Evolutionary conservation across 2,329 filamentous ascomycete genomes (phyloP), one percentile per base, ranked within the genome.

Genomic region (Phialophora chinensis): DNA sequence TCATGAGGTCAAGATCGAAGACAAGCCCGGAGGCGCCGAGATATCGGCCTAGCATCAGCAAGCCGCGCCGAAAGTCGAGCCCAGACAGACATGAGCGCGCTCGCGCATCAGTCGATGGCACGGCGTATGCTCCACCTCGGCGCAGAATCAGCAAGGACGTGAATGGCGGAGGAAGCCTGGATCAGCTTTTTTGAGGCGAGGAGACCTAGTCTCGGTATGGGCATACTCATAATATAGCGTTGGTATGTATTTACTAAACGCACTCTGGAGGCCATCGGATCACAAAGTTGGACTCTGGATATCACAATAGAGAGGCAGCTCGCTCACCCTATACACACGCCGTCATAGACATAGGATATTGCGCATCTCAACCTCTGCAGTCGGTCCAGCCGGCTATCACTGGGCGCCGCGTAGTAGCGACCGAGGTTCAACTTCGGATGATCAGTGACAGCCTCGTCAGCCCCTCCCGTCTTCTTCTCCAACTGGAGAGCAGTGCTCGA

Each of bases 11-110:
- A n/a, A 56, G 62, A 33, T 65, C 66, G 7, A 68, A 63, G 55
- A 68, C 66, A 20, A 68, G 66, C 52, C 66, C 66, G 17, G 66
- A 68, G 27, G 60, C 47, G n/a, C 47, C 54, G 27, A 29, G 33
- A 14, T 66, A 56, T 49, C 53, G 42, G 31, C 1, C 47, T 10
- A 55, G 63, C 31, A 49, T 56, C 20, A 33, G 54, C 35, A 65
- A 66, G 42, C 66, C 59, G 25, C 63, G 66, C 11, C 38, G 63
- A 14, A 62, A 20, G 55, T 66, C 63, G n/a, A 63, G 66, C 35
- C 49, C 62, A 27, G 53, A 58, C 31, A 42, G 47, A 27, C 47
- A 66, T 17, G 62, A 65, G 33, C 53, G 63, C 27, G 42, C 17
- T 23, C 53, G 60, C 23, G 31, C 44, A n/a, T 42, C 63, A 27